These are phyloP conservation scores for Yamadazyma mexicana DNA, from an alignment of 1,139 yeast genomes.

Conservation along the genomic window DNA sequence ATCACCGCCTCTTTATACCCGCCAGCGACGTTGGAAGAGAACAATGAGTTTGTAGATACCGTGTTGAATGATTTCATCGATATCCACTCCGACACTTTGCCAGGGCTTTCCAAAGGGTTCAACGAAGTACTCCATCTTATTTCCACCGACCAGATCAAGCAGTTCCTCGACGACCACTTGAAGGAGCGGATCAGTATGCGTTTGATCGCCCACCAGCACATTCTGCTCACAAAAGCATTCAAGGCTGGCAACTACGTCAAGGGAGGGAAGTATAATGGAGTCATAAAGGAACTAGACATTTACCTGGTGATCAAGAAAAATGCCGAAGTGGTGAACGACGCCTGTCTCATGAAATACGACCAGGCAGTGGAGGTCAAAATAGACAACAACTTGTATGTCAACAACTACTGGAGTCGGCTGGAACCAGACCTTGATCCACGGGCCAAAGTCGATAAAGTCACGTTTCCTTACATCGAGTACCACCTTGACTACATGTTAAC, in stretches of 20 bases:
- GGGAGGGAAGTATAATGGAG: conserved; percentile 62
- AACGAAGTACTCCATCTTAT: conserved; percentile 65
- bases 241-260: conserved; percentile 23
- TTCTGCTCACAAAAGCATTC: conserved; percentile 50
- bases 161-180: conserved; percentile 74
- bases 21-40: conserved; percentile 52
- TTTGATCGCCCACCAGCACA: conserved; percentile 80
- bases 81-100: conserved; percentile 80
- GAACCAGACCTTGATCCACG: conserved; percentile 24
- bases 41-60: conserved; percentile 45
- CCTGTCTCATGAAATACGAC: conserved; percentile 80
- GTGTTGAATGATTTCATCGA: conserved; percentile 63
- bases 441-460: conserved; percentile 21
- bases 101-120: conserved; percentile 79
- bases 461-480: conserved; percentile 79
- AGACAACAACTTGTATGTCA: conserved; percentile 41
- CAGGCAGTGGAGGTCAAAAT: conserved; percentile 62
- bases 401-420: conserved; percentile 34
- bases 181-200: conserved; percentile 85
- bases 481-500: conserved; percentile 85
- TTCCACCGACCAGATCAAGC: conserved; percentile 50
- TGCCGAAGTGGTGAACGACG: conserved; percentile 75
- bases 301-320: conserved; percentile 60
- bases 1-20: conserved; percentile 41
- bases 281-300: conserved; percentile 64